Evolutionary conservation across 2,329 filamentous ascomycete genomes (phyloP).

Genomic region (Aspergillus sp.): DNA sequence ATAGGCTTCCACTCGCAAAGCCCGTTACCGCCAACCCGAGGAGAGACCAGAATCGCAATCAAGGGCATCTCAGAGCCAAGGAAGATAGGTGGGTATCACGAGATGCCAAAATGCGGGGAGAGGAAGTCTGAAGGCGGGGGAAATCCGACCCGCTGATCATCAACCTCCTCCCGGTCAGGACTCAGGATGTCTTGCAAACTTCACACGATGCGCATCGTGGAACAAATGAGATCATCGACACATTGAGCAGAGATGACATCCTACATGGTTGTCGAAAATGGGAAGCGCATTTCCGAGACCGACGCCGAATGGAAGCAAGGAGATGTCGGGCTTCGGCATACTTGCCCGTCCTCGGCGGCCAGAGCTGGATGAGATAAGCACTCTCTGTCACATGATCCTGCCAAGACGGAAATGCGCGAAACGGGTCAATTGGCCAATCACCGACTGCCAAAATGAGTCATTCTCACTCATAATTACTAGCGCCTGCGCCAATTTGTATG

Average conservation of each 20-base stretch:
- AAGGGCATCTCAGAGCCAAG: not conserved
- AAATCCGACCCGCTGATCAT: not conserved
- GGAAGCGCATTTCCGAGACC: not conserved
- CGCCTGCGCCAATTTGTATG: not conserved
- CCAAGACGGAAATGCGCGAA: not conserved
- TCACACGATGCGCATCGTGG: not conserved
- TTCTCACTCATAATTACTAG: slow-evolving; percentile 11
- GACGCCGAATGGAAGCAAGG: not conserved
- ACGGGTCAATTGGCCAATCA: not conserved
- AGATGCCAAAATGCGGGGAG: not conserved
- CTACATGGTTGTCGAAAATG: too few species aligned
- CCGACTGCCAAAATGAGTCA: not conserved
- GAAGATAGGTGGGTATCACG: not conserved
- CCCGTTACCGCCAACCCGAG: too few species aligned
- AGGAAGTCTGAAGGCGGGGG: not conserved
- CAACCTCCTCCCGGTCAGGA: too few species aligned
- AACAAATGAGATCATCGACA: not conserved
- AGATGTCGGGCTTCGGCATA: too few species aligned
- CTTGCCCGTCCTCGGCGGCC: too few species aligned
- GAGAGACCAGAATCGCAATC: too few species aligned
- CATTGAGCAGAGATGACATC: not conserved
- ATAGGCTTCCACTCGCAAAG: too few species aligned
- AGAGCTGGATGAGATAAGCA: too few species aligned
- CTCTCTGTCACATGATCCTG: too few species aligned
- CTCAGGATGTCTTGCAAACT: not conserved